Evolutionary conservation across 768 basidiomycete species (phyloP).

Genomic region (Auricularia auricula-judae): DNA sequence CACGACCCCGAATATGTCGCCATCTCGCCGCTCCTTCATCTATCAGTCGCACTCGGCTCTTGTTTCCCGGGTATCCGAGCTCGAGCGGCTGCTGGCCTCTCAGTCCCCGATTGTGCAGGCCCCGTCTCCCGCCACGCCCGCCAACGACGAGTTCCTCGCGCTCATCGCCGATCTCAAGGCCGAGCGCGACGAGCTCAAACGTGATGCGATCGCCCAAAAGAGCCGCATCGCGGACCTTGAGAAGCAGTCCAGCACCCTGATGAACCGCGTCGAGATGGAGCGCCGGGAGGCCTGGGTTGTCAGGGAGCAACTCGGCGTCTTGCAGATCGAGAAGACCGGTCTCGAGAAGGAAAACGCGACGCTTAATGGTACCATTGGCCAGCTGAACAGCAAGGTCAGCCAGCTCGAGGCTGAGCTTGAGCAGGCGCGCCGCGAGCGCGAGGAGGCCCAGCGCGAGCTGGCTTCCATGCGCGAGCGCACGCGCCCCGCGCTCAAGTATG

Average conservation of each 20-base stretch:
- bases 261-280: constrained; percentile 64
- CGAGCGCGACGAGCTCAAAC: constrained; percentile 81
- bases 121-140: constrained; percentile 7
- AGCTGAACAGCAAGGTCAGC: constrained; percentile 4
- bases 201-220: constrained; percentile 84
- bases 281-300: constrained; percentile 76
- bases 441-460: constrained; percentile 44
- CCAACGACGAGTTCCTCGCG: constrained; percentile 60
- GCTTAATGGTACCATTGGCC: constrained; percentile 20
- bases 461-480: constrained; percentile 15
- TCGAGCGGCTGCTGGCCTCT: constrained; percentile 56
- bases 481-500: constrained; percentile 13
- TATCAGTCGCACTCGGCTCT: constrained; percentile 77
- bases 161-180: constrained; percentile 70
- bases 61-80: constrained; percentile 68
- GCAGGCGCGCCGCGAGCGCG: constrained; percentile 30
- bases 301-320: constrained; percentile 53
- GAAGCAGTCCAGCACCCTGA: constrained; percentile 51
- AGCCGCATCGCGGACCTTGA: constrained; percentile 67
- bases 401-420: constrained; percentile 18
- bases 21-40: constrained; percentile 65
- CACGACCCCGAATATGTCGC: neutral
- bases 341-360: constrained; percentile 38
- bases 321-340: constrained; percentile 57
- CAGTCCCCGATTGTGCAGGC: neutral